Conservation (phyloP, 148 eudicot species). For the Drosera capensis region DNA sequence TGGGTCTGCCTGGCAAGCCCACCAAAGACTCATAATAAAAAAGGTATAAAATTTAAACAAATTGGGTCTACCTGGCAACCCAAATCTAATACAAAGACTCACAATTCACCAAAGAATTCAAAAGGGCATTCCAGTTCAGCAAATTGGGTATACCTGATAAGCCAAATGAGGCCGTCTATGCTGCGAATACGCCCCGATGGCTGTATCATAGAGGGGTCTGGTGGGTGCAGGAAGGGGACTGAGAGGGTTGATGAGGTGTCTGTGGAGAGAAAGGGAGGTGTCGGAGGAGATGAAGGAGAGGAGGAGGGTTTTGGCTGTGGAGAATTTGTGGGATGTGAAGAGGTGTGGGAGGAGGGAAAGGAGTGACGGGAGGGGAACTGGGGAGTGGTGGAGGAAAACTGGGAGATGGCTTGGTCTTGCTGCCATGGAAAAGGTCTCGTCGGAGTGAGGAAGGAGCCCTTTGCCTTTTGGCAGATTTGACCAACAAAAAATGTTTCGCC, state of each 20-base stretch:
- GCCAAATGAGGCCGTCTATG: slow-evolving; percentile 44
- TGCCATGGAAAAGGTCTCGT: too few species aligned
- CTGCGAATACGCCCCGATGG: slow-evolving; percentile 41
- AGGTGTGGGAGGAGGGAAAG: slow-evolving; percentile 31
- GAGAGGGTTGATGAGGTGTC: slow-evolving; percentile 40
- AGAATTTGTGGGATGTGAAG: slow-evolving; percentile 38
- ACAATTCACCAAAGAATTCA: slow-evolving; percentile 43
- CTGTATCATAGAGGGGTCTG: slow-evolving; percentile 40
- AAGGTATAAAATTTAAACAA: too few species aligned
- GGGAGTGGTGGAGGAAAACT: neutral
- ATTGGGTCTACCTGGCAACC: slow-evolving; percentile 24
- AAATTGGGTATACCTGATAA: too few species aligned
- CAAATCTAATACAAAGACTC: slow-evolving; percentile 19
- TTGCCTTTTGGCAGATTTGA: too few species aligned
- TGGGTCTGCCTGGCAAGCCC: too few species aligned
- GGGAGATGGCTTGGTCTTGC: too few species aligned
- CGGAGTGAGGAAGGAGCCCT: too few species aligned
- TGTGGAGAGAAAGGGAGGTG: slow-evolving; percentile 29
- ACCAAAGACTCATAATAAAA: too few species aligned
- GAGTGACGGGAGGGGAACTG: slow-evolving; percentile 22
- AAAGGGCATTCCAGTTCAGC: too few species aligned
- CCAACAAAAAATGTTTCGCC: too few species aligned
- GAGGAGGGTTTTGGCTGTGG: slow-evolving; percentile 41
- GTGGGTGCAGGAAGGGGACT: slow-evolving; percentile 20
- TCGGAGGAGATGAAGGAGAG: slow-evolving; percentile 35